Base-by-base conservation (phyloP, 179 eudicot species). In the Pouteria campechiana region DNA sequence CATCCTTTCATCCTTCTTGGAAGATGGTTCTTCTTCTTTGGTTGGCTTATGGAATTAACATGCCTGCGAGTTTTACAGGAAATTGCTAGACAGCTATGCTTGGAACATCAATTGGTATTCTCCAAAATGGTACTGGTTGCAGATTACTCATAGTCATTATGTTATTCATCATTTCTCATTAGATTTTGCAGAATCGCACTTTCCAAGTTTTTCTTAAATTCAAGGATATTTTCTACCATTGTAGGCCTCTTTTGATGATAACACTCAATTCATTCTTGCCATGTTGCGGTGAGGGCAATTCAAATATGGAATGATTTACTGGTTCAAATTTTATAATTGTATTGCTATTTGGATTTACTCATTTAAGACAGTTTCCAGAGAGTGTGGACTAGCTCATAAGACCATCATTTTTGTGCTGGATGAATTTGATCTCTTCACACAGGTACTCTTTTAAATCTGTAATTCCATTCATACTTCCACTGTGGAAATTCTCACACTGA, bases 371-470 rank as follows among this genome's bases (percentile, higher is more conserved):
- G 6, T 25, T 51, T 38, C 35, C 71, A 90, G 98, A 58, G 98
- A 90, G 65, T 85, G 98, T 61, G 95, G 98, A 57, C 79, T 90
- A 73, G 94, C 95, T 12, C 98, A 90, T 55, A 90, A 79, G 68
- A 85, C 94, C 38, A 64, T 81, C 25, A 61, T 85, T 37, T 85
- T 90, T 68, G 79, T 85, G 19, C 66, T 90, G 48, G 93, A 85
- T 37, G 98, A 85, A 61, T 90, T 90, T 57, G 95, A 90, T 60
- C 74, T 74, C 38, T 89, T 81, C 64, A 69, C 98, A 16, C 90
- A 81, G 90, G 98, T 79, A n/a, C n/a, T n/a, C n/a, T n/a, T n/a
- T n/a, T n/a, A 54, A 48, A 58, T 38, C 27, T 29, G 1, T 25
- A 25, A 18, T 31, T 30, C 32, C 9, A 7, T 50, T 25, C n/a